A percentile compares a stretch with the other conserved stretches of the same genome.
These are phyloP conservation scores for Proliferodiscus dingleyae DNA, from an alignment of 2,329 filamentous ascomycete genomes.

Conservation along the genomic window DNA sequence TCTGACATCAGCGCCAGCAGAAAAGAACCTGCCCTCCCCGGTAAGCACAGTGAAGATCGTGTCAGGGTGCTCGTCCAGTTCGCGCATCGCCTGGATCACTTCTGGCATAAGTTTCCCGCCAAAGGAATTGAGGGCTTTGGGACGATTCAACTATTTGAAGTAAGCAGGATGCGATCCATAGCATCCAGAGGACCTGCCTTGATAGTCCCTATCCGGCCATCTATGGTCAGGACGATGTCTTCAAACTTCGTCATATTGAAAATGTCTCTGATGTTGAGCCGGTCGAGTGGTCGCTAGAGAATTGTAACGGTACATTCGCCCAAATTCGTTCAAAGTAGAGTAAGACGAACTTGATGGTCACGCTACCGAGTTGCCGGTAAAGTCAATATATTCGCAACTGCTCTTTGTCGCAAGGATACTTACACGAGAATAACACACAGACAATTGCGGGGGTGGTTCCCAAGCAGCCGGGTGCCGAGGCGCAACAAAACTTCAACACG, in stretches of 20 bases:
- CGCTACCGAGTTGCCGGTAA: no score
- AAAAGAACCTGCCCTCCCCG: conserved; percentile 46
- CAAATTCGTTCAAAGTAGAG: no score
- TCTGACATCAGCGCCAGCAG: conserved; percentile 44
- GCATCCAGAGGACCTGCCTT: conserved; percentile 28
- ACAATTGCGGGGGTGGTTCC: no score
- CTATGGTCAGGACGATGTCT: conserved; percentile 39
- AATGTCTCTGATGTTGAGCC: no score
- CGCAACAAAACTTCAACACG: no score
- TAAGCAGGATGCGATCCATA: neutral
- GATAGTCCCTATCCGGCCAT: conserved; percentile 39
- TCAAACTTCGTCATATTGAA: conserved; percentile 32
- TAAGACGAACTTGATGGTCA: no score
- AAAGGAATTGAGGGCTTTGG: conserved; percentile 43
- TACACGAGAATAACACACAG: no score
- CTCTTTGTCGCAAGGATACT: no score
- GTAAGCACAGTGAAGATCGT: conserved; percentile 47
- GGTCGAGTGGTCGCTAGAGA: no score
- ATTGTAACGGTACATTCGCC: no score
- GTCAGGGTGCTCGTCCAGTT: conserved; percentile 42
- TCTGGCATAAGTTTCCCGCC: conserved; percentile 41
- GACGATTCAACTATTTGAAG: conserved; percentile 40
- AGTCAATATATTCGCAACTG: no score
- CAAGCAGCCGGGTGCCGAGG: no score
- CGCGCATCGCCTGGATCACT: conserved; percentile 38